Base-by-base conservation (phyloP, 2,329 filamentous ascomycete genomes). In the Ceratocystiopsis brevicomis region DNA sequence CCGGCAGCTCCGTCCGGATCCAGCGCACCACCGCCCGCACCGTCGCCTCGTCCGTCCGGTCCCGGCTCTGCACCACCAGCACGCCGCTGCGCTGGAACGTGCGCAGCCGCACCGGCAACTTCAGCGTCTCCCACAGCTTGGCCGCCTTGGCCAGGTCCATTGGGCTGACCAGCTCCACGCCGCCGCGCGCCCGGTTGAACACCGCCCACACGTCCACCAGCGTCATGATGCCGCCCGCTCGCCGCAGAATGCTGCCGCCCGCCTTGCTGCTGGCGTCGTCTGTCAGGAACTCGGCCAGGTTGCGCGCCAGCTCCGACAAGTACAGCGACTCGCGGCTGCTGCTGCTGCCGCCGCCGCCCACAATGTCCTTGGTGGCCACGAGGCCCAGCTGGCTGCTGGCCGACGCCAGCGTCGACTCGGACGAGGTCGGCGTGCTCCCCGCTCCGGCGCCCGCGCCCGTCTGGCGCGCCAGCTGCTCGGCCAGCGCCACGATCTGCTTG, bases 281-380 rank as follows among this genome's bases (percentile, higher is more conserved):
- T 0, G 84, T 88, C 12, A 94, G 65, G 53, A 88, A 94, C 58
- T 94, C 86, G 9, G 86, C 87, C 5, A 94, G 60, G 52, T 87
- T 88, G 33, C 85, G 73, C 5, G 86, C 76, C 38, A 94, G 65
- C 53, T 94, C 85, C 0, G 86, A 93, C 6, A 95, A 66, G 56
- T 98, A 98, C 3, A 96, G 70, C 14, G 78, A 83, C 56, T 92
- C 84, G 0, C 82, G 69, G 42, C 78, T 69, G 36, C 71, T 72
- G 36, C 71, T 72, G 37, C 48, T 50, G 36, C 44, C 45, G 18
- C 78, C 76, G 34, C 50, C 52, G 18, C 78, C 76, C 1, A 94
- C 79, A 65, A 94, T 93, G 52, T 96, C 88, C 60, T 87, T 94
- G 1, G 88, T 96, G 0, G 88, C 92, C n/a, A 90, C 72, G 43